Base-by-base conservation (phyloP, 2,329 filamentous ascomycete species). In the Alternaria arbusti region DNA sequence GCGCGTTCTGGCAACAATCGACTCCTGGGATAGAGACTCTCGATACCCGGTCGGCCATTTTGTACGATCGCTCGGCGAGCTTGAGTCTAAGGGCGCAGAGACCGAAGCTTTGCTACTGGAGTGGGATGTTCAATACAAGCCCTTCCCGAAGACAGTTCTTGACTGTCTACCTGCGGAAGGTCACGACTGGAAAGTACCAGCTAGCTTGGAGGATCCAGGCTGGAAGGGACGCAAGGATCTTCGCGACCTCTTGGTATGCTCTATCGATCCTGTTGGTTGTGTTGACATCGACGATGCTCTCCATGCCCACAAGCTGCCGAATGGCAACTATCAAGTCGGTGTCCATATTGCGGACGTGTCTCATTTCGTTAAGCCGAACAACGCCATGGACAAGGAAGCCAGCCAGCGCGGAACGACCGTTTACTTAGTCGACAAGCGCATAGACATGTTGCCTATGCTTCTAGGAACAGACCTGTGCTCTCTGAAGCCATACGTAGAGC, bases 261-360 rank as follows among this genome's bases (percentile, higher is more conserved):
- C 95, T 82, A 99, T 99, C 74, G 96, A 99, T 78, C 96, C 96
- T 52, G 88, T 93, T 28, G 94, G 94, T 2, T 99, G 96, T 80
- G 95, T 98, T 75, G 96, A 99, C 84, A 99, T 99, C 62, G 96
- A 99, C 74, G 96, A 99, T 81, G 96, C 96, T 17, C 87, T 99
- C 7, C 96, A 99, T 80, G 94, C 96, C 7, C 87, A 90, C 64
- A 86, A 87, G 54, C 83, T 99, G 22, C 90, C 93, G 0, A 98
- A 98, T 74, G 96, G 96, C 46, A 97, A 98, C 79, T 94, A 90
- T 69, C 93, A 98, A 80, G 94, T 99, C 10, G 96, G 96, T 67
- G 96, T 99, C 15, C 96, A 99, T 81, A 99, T 99, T 80, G 96
- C 96, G 26, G 96, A 99, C 80, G 96, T 99, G n/a, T 98, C 96